phyloP scores from a whole-genome alignment of 2,329 filamentous ascomycete genomes.

The Trichoderma pleuroti region DNA sequence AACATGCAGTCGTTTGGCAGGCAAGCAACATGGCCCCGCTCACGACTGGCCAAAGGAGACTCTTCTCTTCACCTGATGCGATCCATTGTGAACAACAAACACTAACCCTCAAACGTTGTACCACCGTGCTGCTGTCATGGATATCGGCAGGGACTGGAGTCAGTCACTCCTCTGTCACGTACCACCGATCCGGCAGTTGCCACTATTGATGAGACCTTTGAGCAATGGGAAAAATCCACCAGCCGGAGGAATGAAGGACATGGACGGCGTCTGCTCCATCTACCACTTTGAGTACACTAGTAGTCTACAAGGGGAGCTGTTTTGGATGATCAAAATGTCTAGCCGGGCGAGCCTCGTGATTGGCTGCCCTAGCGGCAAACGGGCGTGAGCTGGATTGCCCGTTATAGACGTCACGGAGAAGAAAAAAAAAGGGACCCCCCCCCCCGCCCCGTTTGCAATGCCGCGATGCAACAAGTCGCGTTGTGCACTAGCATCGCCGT shows the following conservation, averaged over 20 bases:
- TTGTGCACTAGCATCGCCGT: background rate
- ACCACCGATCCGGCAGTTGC: constrained; percentile 13
- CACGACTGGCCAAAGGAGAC: background rate
- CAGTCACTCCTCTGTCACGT: background rate
- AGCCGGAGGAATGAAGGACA: background rate
- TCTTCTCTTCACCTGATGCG: background rate
- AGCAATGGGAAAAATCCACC: background rate
- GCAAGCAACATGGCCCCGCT: background rate
- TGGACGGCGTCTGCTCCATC: background rate
- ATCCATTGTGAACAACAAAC: background rate
- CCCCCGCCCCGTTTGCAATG: background rate
- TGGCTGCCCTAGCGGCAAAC: background rate
- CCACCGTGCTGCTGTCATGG: background rate
- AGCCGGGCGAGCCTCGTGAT: background rate
- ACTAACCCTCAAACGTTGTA: background rate
- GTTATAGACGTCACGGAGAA: background rate
- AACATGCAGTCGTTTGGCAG: background rate
- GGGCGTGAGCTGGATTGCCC: background rate
- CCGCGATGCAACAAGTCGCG: background rate
- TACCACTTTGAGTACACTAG: no score
- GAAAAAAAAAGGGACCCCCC: background rate
- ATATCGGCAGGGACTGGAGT: background rate
- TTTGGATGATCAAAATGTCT: background rate
- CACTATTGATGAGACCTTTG: constrained; percentile 14
- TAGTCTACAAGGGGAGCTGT: background rate